Evolutionary conservation across 768 basidiomycete species (phyloP).

Genomic region (Mycena metata): DNA sequence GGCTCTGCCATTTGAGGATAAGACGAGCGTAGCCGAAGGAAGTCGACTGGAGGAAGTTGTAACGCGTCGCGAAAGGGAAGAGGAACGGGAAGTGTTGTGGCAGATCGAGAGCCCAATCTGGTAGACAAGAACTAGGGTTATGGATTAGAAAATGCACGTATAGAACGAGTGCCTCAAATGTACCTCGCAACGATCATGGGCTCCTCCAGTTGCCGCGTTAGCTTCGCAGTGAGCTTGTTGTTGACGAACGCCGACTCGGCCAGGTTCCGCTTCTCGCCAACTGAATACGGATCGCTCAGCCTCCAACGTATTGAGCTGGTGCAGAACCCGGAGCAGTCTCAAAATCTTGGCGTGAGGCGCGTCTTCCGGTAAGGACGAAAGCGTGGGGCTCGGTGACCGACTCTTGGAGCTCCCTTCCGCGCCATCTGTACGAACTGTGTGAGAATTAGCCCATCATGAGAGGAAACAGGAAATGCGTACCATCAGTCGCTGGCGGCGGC

Average conservation of each 20-base stretch:
- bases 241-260: conserved; percentile 93
- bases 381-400: conserved; percentile 73
- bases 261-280: conserved; percentile 68
- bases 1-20: conserved; percentile 95
- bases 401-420: conserved; percentile 61
- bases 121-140: conserved; percentile 84
- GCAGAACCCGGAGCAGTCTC: conserved; percentile 88
- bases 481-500: conserved; percentile 74
- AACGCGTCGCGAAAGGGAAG: conserved; percentile 98
- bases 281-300: conserved; percentile 68
- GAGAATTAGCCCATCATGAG: not conserved
- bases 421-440: conserved; percentile 55
- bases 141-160: conserved; percentile 23
- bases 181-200: conserved; percentile 99
- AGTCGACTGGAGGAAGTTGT: conserved; percentile 96
- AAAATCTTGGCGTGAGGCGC: conserved; percentile 92
- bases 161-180: conserved; percentile 36
- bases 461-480: conserved; percentile 54
- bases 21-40: conserved; percentile 98
- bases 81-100: conserved; percentile 98
- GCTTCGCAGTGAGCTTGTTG: conserved; percentile 97
- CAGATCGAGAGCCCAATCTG: conserved; percentile 97
- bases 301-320: conserved; percentile 84
- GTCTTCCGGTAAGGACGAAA: conserved; percentile 87
- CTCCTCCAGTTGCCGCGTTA: conserved; percentile 97